Evolutionary conservation across 2,329 filamentous ascomycete species (phyloP).

Genomic region (Ophiostoma populinum): DNA sequence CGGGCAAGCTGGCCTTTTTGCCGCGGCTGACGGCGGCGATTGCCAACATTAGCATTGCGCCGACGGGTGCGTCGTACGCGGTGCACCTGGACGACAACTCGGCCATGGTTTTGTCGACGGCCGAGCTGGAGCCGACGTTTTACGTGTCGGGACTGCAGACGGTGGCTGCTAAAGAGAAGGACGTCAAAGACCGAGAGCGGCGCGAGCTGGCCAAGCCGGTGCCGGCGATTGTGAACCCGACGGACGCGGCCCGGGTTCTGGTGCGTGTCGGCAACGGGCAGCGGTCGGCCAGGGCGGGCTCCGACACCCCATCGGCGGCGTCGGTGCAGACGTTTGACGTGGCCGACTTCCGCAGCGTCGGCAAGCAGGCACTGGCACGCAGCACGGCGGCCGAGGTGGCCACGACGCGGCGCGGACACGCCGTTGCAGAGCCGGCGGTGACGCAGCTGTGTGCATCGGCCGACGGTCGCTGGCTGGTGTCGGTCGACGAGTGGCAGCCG

Average conservation of each 20-base stretch:
- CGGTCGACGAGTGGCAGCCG: constrained; percentile 79
- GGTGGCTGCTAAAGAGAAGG: constrained; percentile 19
- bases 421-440: constrained; percentile 62
- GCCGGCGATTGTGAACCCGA: constrained; percentile 45
- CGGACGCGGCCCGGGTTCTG: constrained; percentile 44
- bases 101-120: constrained; percentile 73
- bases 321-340: constrained; percentile 75
- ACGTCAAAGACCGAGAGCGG: constrained; percentile 19
- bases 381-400: constrained; percentile 76
- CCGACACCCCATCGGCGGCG: constrained; percentile 29
- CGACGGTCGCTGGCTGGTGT: constrained; percentile 80
- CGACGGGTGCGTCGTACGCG: constrained; percentile 62
- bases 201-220: constrained; percentile 30
- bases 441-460: constrained; percentile 57
- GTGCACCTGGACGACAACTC: constrained; percentile 86
- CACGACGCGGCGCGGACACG: constrained; percentile 50
- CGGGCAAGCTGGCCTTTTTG: constrained; percentile 62
- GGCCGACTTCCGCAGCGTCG: constrained; percentile 57
- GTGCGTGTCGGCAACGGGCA: constrained; percentile 49
- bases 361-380: constrained; percentile 75
- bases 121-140: constrained; percentile 68
- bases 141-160: constrained; percentile 73
- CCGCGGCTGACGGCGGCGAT: constrained; percentile 82
- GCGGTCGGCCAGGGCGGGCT: constrained; percentile 20
- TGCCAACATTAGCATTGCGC: constrained; percentile 69